Base-by-base conservation (phyloP, 768 basidiomycete species). In the Psilocybe cubensis region DNA sequence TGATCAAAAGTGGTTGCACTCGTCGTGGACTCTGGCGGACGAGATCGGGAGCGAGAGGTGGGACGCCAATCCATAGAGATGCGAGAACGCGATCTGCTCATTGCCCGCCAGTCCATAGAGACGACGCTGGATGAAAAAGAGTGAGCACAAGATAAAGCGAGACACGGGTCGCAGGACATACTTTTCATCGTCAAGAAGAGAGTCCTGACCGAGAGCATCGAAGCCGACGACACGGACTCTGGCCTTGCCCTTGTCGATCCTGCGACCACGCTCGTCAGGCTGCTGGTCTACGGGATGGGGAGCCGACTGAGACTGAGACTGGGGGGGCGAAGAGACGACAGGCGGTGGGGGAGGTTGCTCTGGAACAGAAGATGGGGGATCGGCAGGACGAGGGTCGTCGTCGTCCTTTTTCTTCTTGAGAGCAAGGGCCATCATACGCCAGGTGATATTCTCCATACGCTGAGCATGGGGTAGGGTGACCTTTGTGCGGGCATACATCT, bases 341-440 rank as follows among this genome's bases (percentile, higher is more conserved):
- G 49, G 46, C 29, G 23, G 49, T 40, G 49, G 48, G 11, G 49
- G 49, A 18, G 10, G 21, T 35, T n/a, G 33, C 10, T 17, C n/a
- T 3, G 20, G 8, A 2, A 14, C 24, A 24, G 27, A 12, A 24
- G 47, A n/a, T n/a, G n/a, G n/a, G n/a, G n/a, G n/a, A n/a, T n/a
- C 25, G 35, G 63, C 43, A 25, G 50, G 20, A 20, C 65, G 67
- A 58, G 73, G 74, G 58, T 84, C 78, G 54, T 89, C 87, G 20
- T 89, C 87, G 42, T 90, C 89, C 73, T 87, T 87, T 77, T 89
- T 88, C 82, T 91, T 96, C 79, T 90, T 89, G 54, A 99, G 76
- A 11, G 92, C 93, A 69, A 99, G 77, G 23, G 95, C 91, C 96
- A 98, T 98, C 94, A 98, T 92, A 57, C 97, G 78, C 96, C 96